Evolutionary conservation across 73 alveolate genomes (phyloP).

Genomic region (Tetrahymena elliotti): DNA sequence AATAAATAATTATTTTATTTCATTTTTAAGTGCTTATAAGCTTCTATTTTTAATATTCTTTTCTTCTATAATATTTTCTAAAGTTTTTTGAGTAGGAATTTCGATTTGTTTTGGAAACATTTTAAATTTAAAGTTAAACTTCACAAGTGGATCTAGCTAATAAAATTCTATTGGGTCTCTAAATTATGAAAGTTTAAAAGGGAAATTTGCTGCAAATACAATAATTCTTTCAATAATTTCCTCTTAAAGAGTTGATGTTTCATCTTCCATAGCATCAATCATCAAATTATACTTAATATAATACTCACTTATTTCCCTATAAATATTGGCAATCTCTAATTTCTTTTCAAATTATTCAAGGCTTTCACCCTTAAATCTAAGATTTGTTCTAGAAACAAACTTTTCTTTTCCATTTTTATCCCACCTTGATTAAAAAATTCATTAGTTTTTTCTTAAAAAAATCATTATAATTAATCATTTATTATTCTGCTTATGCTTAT

Average conservation of each 20-base stretch:
- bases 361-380: constrained; percentile 35
- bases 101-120: neutral
- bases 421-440: neutral
- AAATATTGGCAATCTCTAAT: constrained; percentile 25
- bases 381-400: constrained; percentile 28
- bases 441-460: too few species aligned
- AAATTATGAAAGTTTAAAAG: neutral
- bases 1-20: neutral
- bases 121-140: neutral
- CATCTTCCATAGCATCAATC: constrained; percentile 44
- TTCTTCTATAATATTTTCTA: neutral
- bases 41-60: neutral
- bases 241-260: neutral
- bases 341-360: constrained; percentile 1
- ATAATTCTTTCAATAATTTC: constrained; percentile 1
- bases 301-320: constrained; percentile 23
- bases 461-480: too few species aligned
- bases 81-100: neutral
- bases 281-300: constrained; percentile 29
- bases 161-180: neutral
- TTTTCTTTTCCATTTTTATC: constrained; percentile 16
- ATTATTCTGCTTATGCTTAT: too few species aligned
- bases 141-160: neutral
- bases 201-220: constrained; percentile 1
- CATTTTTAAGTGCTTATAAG: neutral